phyloP scores from a whole-genome alignment of 495 filamentous ascomycete species.

The Cercophora scortea region DNA sequence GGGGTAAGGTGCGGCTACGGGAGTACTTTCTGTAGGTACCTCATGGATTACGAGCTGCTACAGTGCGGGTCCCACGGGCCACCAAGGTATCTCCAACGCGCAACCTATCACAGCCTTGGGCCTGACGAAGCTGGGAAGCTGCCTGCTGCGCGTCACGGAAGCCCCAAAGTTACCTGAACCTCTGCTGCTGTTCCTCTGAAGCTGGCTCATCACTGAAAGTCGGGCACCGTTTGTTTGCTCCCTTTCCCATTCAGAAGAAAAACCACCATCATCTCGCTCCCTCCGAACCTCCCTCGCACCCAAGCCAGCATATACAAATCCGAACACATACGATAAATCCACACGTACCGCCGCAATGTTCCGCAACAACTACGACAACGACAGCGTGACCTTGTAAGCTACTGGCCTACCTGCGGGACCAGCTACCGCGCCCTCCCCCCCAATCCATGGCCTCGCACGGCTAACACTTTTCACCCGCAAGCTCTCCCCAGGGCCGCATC shows the following conservation, averaged over 20 bases:
- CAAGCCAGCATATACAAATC: background rate
- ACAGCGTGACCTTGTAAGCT: constrained; percentile 94
- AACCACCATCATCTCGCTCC: too few species aligned
- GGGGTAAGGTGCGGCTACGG: too few species aligned
- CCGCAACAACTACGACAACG: constrained; percentile 99
- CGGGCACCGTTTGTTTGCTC: too few species aligned
- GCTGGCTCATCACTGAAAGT: too few species aligned
- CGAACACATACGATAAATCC: background rate
- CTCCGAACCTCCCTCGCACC: too few species aligned
- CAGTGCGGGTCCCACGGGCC: background rate
- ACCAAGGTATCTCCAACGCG: background rate
- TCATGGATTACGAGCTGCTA: background rate
- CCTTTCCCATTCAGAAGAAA: too few species aligned
- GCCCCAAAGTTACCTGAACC: constrained; percentile 1
- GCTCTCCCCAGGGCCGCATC: constrained; percentile 98
- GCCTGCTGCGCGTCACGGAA: constrained; percentile 12
- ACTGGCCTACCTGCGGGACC: background rate
- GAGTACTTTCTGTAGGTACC: background rate
- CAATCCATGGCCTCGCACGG: background rate
- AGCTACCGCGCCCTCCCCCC: background rate
- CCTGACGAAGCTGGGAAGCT: constrained; percentile 29
- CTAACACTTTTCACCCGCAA: constrained; percentile 20
- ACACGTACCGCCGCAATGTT: constrained; percentile 63
- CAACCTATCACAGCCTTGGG: background rate
- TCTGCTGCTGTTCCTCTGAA: too few species aligned